Evolutionary conservation across 2,329 filamentous ascomycete species (phyloP), one percentile per base, ranked within the genome.

Genomic region (Atkinsonella hypoxylon): DNA sequence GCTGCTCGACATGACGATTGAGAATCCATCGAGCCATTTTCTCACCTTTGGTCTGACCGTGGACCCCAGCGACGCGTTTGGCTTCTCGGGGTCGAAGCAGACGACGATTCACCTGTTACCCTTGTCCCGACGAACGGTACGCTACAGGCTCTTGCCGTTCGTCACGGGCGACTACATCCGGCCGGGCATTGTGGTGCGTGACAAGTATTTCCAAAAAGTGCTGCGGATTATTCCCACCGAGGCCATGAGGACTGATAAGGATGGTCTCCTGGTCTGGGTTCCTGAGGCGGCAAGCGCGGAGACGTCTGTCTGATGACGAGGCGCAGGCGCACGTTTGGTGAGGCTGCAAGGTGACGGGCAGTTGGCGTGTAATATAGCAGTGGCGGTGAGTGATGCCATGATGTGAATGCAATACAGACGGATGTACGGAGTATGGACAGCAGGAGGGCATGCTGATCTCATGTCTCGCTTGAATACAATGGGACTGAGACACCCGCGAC

Each of bases 1-100:
- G 43, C 67, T 72, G 51, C 64, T 82, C 13, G 69, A 75, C 41
- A 63, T 80, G 62, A 88, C 82, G 3, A 81, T 98, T 51, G 93
- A 98, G 68, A 98, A 98, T 64, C 87, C 90, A 0, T 96, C 91
- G 0, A 85, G 83, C 64, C 93, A 98, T 65, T 94, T 95, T 67
- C 78, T 98, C 47, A 95, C 90, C 0, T 98, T 98, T 68, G 89
- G 87, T 31, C 67, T 97, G 46, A 82, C 76, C 26, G 95, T 98
- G 89, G 91, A 98, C 58, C 86, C 89, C 2, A 91, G 82, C 63
- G 89, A 95, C 56, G 80, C 89, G 49, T 97, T 97, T 67, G 91
- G 89, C 0, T 97, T 98, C 66, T 89, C 87, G 8, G 93, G 93
- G 0, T 75, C 87, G 2, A 97, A 97, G 70, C 77, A 85, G 56